These are phyloP conservation scores for Coelastrella sp. DNA, from an alignment of 139 green algal genomes.

Conservation along the genomic window DNA sequence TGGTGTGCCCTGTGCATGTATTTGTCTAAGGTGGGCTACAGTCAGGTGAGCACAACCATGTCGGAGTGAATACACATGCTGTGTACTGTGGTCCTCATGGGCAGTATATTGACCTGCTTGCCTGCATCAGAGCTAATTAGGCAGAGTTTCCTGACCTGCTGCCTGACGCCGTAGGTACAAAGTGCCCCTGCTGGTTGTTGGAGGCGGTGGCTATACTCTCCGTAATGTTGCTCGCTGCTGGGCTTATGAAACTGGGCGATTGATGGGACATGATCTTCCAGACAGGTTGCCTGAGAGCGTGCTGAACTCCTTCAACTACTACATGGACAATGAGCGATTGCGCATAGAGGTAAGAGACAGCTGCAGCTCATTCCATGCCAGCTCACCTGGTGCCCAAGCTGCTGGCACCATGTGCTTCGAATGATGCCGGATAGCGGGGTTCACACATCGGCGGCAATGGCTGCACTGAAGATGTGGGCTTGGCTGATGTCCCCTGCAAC, in stretches of 20 bases:
- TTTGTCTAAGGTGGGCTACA: not conserved
- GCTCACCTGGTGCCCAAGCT: no score
- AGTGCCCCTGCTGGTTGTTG: constrained; percentile 96
- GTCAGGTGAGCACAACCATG: not conserved
- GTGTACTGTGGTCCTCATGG: no score
- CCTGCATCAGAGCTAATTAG: no score
- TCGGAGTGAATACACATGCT: no score
- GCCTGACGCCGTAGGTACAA: constrained; percentile 73
- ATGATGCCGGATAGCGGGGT: no score
- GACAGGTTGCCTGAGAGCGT: constrained; percentile 72
- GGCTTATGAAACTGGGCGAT: constrained; percentile 96
- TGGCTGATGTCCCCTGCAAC: not conserved
- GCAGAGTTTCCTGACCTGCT: not conserved
- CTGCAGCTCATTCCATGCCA: not conserved
- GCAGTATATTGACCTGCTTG: no score
- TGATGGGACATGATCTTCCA: constrained; percentile 86
- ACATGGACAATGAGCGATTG: constrained; percentile 89
- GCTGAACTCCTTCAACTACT: constrained; percentile 83
- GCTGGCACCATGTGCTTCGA: no score
- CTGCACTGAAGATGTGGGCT: not conserved
- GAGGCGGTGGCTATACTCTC: constrained; percentile 98
- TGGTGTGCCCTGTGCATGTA: not conserved
- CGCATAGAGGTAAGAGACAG: constrained; percentile 70
- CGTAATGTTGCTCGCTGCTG: constrained; percentile 99
- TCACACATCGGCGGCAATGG: not conserved